These are phyloP conservation scores for Aspergillus japonicus DNA, from an alignment of 2,329 filamentous ascomycete genomes.

Conservation along the genomic window DNA sequence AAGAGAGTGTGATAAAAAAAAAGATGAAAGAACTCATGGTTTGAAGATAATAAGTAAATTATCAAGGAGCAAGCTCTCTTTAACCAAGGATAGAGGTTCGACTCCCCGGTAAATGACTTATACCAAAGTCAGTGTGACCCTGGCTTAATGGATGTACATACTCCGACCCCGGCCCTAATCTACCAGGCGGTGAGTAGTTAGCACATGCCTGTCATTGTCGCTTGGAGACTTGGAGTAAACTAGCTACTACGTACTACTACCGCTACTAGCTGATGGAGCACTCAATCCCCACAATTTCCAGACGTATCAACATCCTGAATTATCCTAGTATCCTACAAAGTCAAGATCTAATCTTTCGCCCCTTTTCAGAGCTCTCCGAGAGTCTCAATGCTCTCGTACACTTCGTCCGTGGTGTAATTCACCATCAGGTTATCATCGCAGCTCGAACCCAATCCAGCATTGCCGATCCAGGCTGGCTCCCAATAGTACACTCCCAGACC, in stretches of 20 bases:
- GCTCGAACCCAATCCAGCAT: slow-evolving; percentile 63
- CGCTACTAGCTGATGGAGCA: too few species aligned
- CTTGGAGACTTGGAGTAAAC: too few species aligned
- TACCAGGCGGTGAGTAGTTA: background rate
- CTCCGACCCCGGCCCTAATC: background rate
- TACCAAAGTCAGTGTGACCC: background rate
- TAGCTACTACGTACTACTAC: too few species aligned
- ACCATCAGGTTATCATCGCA: slow-evolving; percentile 66
- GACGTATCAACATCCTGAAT: background rate
- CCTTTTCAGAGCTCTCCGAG: slow-evolving; percentile 50
- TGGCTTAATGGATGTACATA: background rate
- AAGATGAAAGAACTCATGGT: background rate
- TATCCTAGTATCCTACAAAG: background rate
- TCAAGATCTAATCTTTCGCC: background rate
- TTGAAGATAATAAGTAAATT: background rate
- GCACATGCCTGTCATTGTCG: background rate
- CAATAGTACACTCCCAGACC: slow-evolving; percentile 68
- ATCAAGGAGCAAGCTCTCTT: background rate
- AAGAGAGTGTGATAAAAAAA: background rate
- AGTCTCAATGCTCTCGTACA: slow-evolving; percentile 57
- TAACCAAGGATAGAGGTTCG: background rate
- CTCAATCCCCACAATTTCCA: too few species aligned
- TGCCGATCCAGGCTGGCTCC: slow-evolving; percentile 71
- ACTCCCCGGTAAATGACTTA: background rate
- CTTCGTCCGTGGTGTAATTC: slow-evolving; percentile 50